These are phyloP conservation scores for Skeletonema potamos DNA, from an alignment of 108 stramenopile species.

Conservation along the genomic window DNA sequence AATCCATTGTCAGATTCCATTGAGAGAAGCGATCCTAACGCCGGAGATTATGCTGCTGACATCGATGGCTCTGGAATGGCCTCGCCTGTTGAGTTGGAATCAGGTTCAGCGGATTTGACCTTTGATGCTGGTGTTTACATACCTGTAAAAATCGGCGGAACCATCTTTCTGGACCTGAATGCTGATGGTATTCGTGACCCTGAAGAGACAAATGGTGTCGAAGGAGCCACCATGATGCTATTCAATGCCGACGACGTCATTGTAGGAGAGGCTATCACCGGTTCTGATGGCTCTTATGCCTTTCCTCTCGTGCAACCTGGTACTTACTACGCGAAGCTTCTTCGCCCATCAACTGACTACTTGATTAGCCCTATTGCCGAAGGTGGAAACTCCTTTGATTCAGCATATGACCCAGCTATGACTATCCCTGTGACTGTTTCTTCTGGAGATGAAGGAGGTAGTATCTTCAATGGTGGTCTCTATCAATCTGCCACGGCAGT, in stretches of 20 bases:
- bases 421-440: background rate
- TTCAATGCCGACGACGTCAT: background rate
- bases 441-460: constrained; percentile 14
- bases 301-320: constrained; percentile 8
- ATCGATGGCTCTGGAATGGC: constrained; percentile 10
- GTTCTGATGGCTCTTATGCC: constrained; percentile 14
- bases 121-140: constrained; percentile 36
- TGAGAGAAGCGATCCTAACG: constrained; percentile 10
- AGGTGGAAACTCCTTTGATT: background rate
- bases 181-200: background rate
- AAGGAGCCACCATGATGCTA: constrained; percentile 12
- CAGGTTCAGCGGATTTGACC: constrained; percentile 21
- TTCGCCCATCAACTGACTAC: background rate
- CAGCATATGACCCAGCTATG: background rate
- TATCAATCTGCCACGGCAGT: background rate
- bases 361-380: background rate
- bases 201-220: background rate
- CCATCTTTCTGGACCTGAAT: background rate
- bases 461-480: background rate
- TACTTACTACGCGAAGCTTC: background rate
- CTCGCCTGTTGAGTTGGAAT: constrained; percentile 5
- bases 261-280: constrained; percentile 5
- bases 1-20: background rate
- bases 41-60: constrained; percentile 2
- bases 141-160: constrained; percentile 23